phyloP scores from a whole-genome alignment of 2,329 filamentous ascomycete species.

The Gnomoniopsis sp. region DNA sequence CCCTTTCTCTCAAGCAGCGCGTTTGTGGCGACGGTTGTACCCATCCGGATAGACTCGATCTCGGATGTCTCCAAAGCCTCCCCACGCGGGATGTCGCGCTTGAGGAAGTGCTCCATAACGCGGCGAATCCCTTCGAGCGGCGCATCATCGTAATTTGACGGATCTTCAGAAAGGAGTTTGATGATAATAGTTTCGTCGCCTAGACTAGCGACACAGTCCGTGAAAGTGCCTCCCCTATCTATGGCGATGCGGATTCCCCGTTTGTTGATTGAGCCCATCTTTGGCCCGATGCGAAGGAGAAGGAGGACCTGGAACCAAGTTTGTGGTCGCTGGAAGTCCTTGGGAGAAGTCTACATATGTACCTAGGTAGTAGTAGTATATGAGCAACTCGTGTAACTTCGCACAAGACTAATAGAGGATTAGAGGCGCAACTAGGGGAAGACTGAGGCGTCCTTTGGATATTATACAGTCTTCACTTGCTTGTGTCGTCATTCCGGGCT shows the following conservation, averaged over 20 bases:
- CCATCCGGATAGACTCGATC: conserved; percentile 93
- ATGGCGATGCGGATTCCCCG: conserved; percentile 74
- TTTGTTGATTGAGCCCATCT: conserved; percentile 34
- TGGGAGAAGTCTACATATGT: neutral
- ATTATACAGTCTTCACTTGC: too few species aligned
- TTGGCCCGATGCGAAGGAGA: neutral
- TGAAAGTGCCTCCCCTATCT: conserved; percentile 83
- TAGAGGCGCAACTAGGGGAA: neutral
- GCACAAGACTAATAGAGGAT: neutral
- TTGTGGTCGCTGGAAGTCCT: neutral
- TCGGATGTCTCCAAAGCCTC: conserved; percentile 74
- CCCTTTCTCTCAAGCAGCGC: conserved; percentile 87
- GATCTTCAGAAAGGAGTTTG: conserved; percentile 79
- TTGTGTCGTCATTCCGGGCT: conserved; percentile 5
- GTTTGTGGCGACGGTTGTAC: conserved; percentile 92
- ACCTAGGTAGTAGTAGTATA: too few species aligned
- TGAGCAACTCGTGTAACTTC: neutral
- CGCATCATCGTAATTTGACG: conserved; percentile 85
- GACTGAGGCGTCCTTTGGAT: neutral
- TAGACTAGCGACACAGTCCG: conserved; percentile 84
- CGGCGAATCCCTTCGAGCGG: conserved; percentile 88
- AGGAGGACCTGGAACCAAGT: neutral
- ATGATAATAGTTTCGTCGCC: conserved; percentile 36
- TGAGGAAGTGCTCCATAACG: conserved; percentile 74
- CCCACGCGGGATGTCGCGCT: conserved; percentile 73